Evolutionary conservation across 148 eudicot genomes (phyloP), one percentile per base, ranked within the genome.

Genomic region (Amaranthus hypochondriacus): DNA sequence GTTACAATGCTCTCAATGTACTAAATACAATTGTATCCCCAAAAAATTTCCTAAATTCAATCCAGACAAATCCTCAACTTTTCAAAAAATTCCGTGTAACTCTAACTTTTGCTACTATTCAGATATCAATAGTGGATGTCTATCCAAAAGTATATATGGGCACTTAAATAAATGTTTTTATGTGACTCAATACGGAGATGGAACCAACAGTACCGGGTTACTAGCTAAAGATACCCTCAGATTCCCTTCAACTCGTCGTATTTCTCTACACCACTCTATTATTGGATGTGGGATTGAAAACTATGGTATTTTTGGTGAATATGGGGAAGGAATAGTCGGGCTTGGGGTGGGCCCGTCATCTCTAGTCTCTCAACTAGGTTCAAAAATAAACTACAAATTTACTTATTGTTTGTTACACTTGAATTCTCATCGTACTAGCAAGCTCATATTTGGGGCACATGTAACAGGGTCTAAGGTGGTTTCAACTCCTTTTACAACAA

Each of bases 1-100:
- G 87, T 15, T 72, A 39, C 84, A 81, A 62, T 84, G 87, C 58
- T 52, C 69, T 5, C 78, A 84, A 3, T 84, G 84, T 67, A 7
- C 39, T 28, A 28, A 28, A 28, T 28, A 21, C 0, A 0, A 44
- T 7, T 84, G 87, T 73, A 63, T 66, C 49, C 39, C 50, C 0
- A 74, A 78, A 79, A 52, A 3, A 18, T 21, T 62, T 4, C 78
- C 82, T 6, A 48, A 62, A 0, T 84, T 78, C 21, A 52, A 48
- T 46, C 84, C 87, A 2, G 61, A 47, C 6, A 42, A 48, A 28
- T 84, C 84, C 8, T 73, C 82, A 2, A 78, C 84, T 11, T 69
- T 69, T 59, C 62, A 59, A 14, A 12, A 14, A 6, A 59, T 78
- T 3, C 42, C 74, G 5, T 81, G 84, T 53, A 71, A 65, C 3